A percentile compares a stretch with the other conserved stretches of the same genome.
These are phyloP conservation scores for Kandelia obovata DNA, from an alignment of 345 rosid genomes.

Conservation along the genomic window DNA sequence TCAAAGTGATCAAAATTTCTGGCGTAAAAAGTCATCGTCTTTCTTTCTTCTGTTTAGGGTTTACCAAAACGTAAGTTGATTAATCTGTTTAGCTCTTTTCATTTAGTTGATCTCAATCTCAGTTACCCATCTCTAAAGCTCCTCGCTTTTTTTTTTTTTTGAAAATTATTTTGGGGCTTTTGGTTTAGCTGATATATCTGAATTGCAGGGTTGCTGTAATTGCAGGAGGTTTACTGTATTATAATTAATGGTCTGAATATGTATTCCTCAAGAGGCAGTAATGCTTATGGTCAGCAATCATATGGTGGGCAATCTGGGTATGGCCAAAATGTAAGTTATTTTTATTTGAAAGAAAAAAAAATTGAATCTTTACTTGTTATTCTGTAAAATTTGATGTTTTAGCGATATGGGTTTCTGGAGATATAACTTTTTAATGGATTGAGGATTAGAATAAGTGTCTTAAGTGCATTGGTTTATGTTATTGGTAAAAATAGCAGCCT, in stretches of 20 bases:
- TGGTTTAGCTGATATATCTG: background rate
- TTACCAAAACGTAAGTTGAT: background rate
- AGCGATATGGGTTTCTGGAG: background rate
- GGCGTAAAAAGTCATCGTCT: background rate
- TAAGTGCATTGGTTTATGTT: too few relatives aligned
- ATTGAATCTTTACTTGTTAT: background rate
- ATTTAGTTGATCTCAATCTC: background rate
- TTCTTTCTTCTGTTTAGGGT: background rate
- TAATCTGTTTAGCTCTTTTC: too few relatives aligned
- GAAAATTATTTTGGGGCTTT: background rate
- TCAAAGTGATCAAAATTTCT: too few relatives aligned
- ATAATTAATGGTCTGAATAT: slow-evolving; percentile 25
- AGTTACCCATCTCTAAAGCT: background rate
- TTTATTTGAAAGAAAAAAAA: background rate
- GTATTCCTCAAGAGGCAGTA: slow-evolving; percentile 74
- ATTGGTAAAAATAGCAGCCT: too few relatives aligned
- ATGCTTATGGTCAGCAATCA: slow-evolving; percentile 69
- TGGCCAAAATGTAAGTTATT: slow-evolving; percentile 62
- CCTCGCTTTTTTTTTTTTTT: too few relatives aligned
- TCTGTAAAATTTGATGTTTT: background rate
- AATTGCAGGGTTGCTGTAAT: background rate
- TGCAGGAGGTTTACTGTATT: slow-evolving; percentile 9
- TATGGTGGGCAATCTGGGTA: slow-evolving; percentile 79
- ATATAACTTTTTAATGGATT: background rate
- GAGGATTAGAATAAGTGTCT: too few relatives aligned